These are phyloP conservation scores for Acidiella bohemica DNA, from an alignment of 495 filamentous ascomycete genomes.

Conservation along the genomic window DNA sequence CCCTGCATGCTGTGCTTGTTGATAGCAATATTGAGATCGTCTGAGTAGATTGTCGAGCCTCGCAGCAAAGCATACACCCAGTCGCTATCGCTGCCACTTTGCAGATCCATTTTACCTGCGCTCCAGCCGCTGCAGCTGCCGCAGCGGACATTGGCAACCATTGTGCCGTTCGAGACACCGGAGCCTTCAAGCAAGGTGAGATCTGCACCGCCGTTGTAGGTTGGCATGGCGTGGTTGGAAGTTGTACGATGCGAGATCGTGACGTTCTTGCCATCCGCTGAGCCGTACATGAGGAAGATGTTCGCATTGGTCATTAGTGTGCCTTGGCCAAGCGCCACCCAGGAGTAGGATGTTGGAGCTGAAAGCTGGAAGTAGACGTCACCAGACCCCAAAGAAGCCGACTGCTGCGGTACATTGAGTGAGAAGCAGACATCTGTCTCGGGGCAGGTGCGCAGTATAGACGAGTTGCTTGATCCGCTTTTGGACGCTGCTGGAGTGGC, in stretches of 20 bases:
- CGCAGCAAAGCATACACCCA: constrained; percentile 58
- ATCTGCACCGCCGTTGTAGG: constrained; percentile 21
- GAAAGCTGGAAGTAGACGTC: constrained; percentile 32
- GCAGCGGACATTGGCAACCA: constrained; percentile 32
- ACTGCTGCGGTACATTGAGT: constrained; percentile 26
- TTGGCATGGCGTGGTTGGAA: constrained; percentile 19
- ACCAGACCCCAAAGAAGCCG: constrained; percentile 25
- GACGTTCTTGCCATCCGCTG: constrained; percentile 25
- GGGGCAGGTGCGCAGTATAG: constrained; percentile 15
- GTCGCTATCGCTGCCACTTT: constrained; percentile 31
- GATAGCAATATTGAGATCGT: constrained; percentile 37
- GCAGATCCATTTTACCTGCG: constrained; percentile 34
- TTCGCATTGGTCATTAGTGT: constrained; percentile 24
- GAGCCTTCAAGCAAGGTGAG: constrained; percentile 28
- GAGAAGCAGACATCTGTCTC: constrained; percentile 24
- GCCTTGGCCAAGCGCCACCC: constrained; percentile 30
- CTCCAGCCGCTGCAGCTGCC: constrained; percentile 44
- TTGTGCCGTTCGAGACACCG: constrained; percentile 26
- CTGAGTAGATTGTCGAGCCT: constrained; percentile 44
- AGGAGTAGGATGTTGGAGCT: constrained; percentile 26
- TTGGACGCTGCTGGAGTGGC: no score
- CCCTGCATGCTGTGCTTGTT: constrained; percentile 43
- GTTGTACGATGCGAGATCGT: constrained; percentile 28
- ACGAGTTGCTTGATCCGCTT: no score
- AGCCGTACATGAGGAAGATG: constrained; percentile 32